These are phyloP conservation scores for Clonostachys solani DNA, from an alignment of 2,329 filamentous ascomycete genomes.

Conservation along the genomic window DNA sequence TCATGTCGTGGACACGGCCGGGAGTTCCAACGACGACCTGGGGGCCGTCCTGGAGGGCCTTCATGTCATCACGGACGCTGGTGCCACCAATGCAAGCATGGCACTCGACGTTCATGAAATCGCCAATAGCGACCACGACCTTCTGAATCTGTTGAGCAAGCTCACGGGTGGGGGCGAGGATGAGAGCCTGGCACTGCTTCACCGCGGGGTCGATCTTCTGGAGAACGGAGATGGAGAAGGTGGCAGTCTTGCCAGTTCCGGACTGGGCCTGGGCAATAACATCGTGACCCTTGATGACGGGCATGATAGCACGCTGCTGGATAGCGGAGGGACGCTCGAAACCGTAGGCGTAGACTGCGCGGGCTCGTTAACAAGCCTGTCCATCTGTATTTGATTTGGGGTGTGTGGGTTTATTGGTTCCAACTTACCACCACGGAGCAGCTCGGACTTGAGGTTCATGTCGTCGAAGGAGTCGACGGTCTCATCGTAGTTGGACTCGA, in stretches of 20 bases:
- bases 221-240: slow-evolving; percentile 97
- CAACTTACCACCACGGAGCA: slow-evolving; percentile 79
- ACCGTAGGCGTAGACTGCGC: slow-evolving; percentile 90
- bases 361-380: no score
- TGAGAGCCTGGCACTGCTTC: slow-evolving; percentile 97
- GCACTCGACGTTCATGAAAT: slow-evolving; percentile 99
- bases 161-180: slow-evolving; percentile 96
- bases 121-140: slow-evolving; percentile 96
- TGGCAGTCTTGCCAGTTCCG: slow-evolving; percentile 99
- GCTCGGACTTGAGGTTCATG: slow-evolving; percentile 95
- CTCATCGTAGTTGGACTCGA: slow-evolving; percentile 99
- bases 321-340: slow-evolving; percentile 99
- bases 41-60: slow-evolving; percentile 90
- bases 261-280: slow-evolving; percentile 99
- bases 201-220: slow-evolving; percentile 96
- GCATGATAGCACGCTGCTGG: slow-evolving; percentile 99
- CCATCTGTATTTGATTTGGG: no score
- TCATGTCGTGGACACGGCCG: slow-evolving; percentile 99
- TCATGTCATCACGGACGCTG: slow-evolving; percentile 97
- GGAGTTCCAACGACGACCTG: slow-evolving; percentile 98
- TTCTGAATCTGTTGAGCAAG: slow-evolving; percentile 99
- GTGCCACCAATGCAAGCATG: slow-evolving; percentile 99
- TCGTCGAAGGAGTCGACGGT: slow-evolving; percentile 98
- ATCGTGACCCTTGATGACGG: slow-evolving; percentile 99
- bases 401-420: not conserved